Base-by-base conservation (phyloP, 139 green algal genomes). In the Chlamydomonas sp. region DNA sequence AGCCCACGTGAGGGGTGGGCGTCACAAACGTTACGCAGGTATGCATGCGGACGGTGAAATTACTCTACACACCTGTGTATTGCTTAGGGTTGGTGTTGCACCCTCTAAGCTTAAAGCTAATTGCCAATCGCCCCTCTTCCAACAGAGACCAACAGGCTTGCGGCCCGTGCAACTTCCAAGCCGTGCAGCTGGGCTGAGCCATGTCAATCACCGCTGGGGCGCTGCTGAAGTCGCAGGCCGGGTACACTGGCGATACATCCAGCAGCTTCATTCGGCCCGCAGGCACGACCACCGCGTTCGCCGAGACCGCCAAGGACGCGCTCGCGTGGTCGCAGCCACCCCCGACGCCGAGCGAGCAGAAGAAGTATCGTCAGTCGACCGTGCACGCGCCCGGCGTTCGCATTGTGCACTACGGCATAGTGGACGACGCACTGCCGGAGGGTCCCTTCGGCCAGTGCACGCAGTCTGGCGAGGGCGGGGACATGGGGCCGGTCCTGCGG, bases 381-480 rank as follows among this genome's bases (percentile, higher is more conserved):
- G 35, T 87, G 28, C 87, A 92, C 69, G 77, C 85, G 72, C 83
- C 87, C 10, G 83, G 85, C 5, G 72, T 78, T n/a, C 84, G 84
- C 1, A 69, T 81, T 2, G 70, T 62, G n/a, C 87, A 90, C 68
- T 80, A 71, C 34, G 84, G 86, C 0, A 30, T 64, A 34, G 81
- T 78, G 2, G 72, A 79, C 20, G 84, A 90, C 58, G 2, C 71
- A 3, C 20, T 87, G 1, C 71, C 61, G 13, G 33, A 71, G 1
- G 82, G 80, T 0, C 69, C 76, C 0, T 91, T 84, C 61, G 85
- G 85, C 28, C 70, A 75, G 3, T 73, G 61, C 38, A 82, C 69
- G 2, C 58, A 79, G 1, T 58, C 67, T 22, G 72, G 65, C 35
- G 38, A 31, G 0, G 70, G 49, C 2, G 77, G 89, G 38, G 79